Evolutionary conservation across 495 filamentous ascomycete genomes (phyloP), one percentile per base, ranked within the genome.

Genomic region (Talaromyces wortmannii): DNA sequence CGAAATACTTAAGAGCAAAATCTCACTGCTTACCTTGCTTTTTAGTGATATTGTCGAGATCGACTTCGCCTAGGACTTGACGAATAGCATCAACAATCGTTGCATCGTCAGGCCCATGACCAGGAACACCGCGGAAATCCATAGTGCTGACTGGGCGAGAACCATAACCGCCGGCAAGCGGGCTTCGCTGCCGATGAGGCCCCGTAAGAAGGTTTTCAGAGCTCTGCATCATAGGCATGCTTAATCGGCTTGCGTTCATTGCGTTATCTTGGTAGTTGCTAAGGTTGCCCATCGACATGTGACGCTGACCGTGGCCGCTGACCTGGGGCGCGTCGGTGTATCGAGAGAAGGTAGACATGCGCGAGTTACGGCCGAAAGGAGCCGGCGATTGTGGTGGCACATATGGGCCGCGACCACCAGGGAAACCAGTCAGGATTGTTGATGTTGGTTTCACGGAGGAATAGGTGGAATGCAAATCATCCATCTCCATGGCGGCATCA

Each of bases 401-500:
- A 69, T 87, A 92, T 4, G 78, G 81, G 59, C 69, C 75, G 15
- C 74, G 76, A 45, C 82, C 80, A 17, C 80, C 78, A 23, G 83
- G 87, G 71, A 96, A 89, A 50, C 91, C 91, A 33, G 90, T 94
- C 45, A 98, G 79, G 57, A 98, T 88, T 3, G 88, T 91, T 0
- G 91, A 96, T 3, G 91, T 89, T 18, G 95, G 94, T 70, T 91
- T 91, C 58, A 92, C 89, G 2, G 91, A 95, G 7, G 92, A 97
- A 71, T 97, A 97, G 53, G 95, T 83, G 0, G 90, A 95, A 63
- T 92, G 91, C 80, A 97, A 94, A 62, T 98, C 94, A 64, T 98
- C 94, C 87, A 97, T 91, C 68, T 97, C 94, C 72, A 90, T 90
- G 15, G 72, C 84, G 48, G 61, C 64, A 40, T 76, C 75, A 59